These are phyloP conservation scores for Heimioporus sp. DNA, from an alignment of 768 basidiomycete genomes.

Conservation along the genomic window DNA sequence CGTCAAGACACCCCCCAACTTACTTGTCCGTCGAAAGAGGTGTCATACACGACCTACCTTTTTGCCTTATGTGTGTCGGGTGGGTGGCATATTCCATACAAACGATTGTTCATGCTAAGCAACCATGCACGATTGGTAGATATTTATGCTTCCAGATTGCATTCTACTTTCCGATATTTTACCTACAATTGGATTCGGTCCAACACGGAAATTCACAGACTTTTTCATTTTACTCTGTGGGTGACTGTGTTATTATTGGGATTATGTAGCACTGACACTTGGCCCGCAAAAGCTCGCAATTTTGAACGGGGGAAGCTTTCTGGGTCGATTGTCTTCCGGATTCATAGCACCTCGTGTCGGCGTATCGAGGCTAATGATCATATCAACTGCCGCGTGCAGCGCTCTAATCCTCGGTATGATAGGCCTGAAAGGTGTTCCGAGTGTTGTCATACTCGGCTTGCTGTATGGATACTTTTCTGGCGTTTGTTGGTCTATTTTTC, in stretches of 20 bases:
- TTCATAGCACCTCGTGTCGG: slow-evolving; percentile 43
- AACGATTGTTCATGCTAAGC: neutral
- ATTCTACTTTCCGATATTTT: slow-evolving; percentile 55
- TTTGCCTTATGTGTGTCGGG: slow-evolving; percentile 19
- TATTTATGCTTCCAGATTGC: slow-evolving; percentile 32
- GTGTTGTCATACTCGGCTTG: slow-evolving; percentile 38
- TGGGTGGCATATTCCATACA: slow-evolving; percentile 4
- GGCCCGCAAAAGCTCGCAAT: slow-evolving; percentile 40
- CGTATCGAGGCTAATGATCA: slow-evolving; percentile 40
- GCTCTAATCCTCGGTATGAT: slow-evolving; percentile 46
- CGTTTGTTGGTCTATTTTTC: slow-evolving; percentile 28
- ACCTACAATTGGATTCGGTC: slow-evolving; percentile 52
- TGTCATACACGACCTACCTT: slow-evolving; percentile 14
- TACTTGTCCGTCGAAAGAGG: slow-evolving; percentile 16
- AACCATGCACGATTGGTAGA: slow-evolving; percentile 3
- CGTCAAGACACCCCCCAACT: slow-evolving; percentile 15
- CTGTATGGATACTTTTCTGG: slow-evolving; percentile 51
- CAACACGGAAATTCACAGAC: slow-evolving; percentile 42
- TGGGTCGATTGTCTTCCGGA: slow-evolving; percentile 50
- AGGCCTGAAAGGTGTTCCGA: slow-evolving; percentile 32
- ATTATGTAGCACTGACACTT: neutral
- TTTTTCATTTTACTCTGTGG: slow-evolving; percentile 57
- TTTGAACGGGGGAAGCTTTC: slow-evolving; percentile 48
- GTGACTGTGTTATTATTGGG: neutral
- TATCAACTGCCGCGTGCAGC: slow-evolving; percentile 30